Conservation (phyloP, 805 yeast genomes). For the Teunomyces panamensis region DNA sequence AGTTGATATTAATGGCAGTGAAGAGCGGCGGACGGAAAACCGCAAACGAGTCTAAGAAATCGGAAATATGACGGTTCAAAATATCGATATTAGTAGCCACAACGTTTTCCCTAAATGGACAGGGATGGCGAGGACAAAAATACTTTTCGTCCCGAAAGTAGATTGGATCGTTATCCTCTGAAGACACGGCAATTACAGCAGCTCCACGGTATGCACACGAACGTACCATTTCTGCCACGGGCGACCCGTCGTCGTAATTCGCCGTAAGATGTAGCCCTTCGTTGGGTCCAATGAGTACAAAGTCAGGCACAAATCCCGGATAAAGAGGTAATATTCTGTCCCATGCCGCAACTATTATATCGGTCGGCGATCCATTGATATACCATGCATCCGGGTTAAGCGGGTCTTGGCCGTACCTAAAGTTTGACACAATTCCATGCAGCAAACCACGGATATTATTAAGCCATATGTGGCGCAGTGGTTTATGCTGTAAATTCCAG, state of each 20-base stretch:
- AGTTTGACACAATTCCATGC: not conserved
- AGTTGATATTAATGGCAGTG: slow-evolving; percentile 21
- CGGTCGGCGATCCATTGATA: slow-evolving; percentile 26
- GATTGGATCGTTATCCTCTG: slow-evolving; percentile 25
- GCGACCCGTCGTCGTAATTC: not conserved
- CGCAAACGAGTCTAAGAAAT: not conserved
- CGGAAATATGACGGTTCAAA: slow-evolving; percentile 15
- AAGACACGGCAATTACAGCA: slow-evolving; percentile 21
- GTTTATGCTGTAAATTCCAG: too few relatives aligned
- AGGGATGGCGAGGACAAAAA: slow-evolving; percentile 14
- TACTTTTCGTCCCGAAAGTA: slow-evolving; percentile 34
- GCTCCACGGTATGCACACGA: slow-evolving; percentile 14
- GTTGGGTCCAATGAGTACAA: slow-evolving; percentile 35
- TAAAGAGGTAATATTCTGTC: slow-evolving; percentile 24
- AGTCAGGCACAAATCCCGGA: slow-evolving; percentile 24
- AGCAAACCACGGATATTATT: not conserved
- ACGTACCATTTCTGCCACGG: slow-evolving; percentile 13
- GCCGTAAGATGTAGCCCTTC: slow-evolving; percentile 16
- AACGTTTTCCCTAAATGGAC: slow-evolving; percentile 11
- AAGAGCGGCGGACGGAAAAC: not conserved
- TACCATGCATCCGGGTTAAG: slow-evolving; percentile 31
- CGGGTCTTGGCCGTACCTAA: slow-evolving; percentile 33
- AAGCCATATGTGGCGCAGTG: not conserved
- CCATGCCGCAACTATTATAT: slow-evolving; percentile 22
- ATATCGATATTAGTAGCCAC: slow-evolving; percentile 21